phyloP scores from a whole-genome alignment of 2,329 filamentous ascomycete genomes.

The Colletotrichum karsti region DNA sequence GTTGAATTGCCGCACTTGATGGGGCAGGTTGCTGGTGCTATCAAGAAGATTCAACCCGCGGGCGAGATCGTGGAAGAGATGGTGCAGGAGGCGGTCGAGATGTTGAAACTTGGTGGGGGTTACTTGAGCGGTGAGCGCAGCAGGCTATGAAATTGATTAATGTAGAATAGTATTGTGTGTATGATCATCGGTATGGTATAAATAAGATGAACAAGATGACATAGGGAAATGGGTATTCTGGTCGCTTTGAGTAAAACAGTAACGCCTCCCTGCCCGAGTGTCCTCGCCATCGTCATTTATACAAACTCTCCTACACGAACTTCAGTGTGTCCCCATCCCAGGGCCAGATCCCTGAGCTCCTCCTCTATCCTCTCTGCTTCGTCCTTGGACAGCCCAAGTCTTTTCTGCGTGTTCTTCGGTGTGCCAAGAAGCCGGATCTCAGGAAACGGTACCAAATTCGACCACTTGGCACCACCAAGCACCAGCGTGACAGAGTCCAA shows the following conservation, averaged over 20 bases:
- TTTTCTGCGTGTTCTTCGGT: not conserved
- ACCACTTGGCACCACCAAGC: not conserved
- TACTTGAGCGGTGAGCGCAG: constrained; percentile 62
- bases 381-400: constrained; percentile 5
- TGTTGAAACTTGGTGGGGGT: constrained; percentile 68
- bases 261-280: not conserved
- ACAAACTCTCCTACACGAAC: constrained; percentile 13
- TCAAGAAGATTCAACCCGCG: constrained; percentile 82
- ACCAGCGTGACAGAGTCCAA: constrained; percentile 20
- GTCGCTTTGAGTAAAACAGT: not conserved
- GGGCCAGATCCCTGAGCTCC: constrained; percentile 10
- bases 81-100: constrained; percentile 78
- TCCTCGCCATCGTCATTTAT: not conserved
- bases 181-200: not conserved
- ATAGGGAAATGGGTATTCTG: constrained; percentile 18
- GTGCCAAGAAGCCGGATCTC: not conserved
- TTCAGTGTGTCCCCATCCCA: constrained; percentile 20
- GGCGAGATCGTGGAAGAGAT: constrained; percentile 89
- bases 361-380: constrained; percentile 18
- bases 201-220: not conserved
- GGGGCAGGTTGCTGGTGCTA: constrained; percentile 89
- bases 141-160: constrained; percentile 43
- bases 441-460: constrained; percentile 1
- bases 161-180: not conserved
- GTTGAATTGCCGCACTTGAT: constrained; percentile 89